phyloP scores from a whole-genome alignment of 2,329 filamentous ascomycete genomes.

The Phoma sp. region DNA sequence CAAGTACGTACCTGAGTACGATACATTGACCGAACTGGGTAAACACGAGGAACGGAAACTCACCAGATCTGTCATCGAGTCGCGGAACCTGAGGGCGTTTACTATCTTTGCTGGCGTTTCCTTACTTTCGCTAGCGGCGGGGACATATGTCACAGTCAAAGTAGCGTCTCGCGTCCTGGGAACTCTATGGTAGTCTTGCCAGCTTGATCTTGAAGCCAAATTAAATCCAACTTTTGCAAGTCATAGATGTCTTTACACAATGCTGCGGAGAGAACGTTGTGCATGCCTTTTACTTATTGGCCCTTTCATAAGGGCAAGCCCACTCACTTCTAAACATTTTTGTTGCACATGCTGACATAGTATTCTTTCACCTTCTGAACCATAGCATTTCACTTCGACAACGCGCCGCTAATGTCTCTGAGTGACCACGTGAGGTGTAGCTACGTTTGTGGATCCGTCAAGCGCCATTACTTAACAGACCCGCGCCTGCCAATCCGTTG shows the following conservation, averaged over 20 bases:
- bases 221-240: not conserved
- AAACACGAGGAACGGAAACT: constrained; percentile 49
- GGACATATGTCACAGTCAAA: constrained; percentile 34
- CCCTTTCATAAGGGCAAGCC: not conserved
- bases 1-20: constrained; percentile 68
- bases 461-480: not conserved
- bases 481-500: too few relatives aligned
- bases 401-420: too few relatives aligned
- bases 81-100: constrained; percentile 55
- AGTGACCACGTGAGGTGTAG: too few relatives aligned
- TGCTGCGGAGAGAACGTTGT: too few relatives aligned
- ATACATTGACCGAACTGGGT: constrained; percentile 57
- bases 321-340: not conserved
- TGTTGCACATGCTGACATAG: not conserved
- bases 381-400: not conserved
- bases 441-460: not conserved
- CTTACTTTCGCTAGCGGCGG: constrained; percentile 33
- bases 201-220: too few relatives aligned
- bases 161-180: constrained; percentile 26
- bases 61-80: constrained; percentile 50
- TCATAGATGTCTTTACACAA: too few relatives aligned
- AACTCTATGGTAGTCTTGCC: constrained; percentile 23
- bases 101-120: constrained; percentile 49
- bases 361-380: not conserved
- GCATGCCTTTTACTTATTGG: not conserved